Evolutionary conservation across 2,329 filamentous ascomycete species (phyloP).

Genomic region (Trichophyton benhamiae): DNA sequence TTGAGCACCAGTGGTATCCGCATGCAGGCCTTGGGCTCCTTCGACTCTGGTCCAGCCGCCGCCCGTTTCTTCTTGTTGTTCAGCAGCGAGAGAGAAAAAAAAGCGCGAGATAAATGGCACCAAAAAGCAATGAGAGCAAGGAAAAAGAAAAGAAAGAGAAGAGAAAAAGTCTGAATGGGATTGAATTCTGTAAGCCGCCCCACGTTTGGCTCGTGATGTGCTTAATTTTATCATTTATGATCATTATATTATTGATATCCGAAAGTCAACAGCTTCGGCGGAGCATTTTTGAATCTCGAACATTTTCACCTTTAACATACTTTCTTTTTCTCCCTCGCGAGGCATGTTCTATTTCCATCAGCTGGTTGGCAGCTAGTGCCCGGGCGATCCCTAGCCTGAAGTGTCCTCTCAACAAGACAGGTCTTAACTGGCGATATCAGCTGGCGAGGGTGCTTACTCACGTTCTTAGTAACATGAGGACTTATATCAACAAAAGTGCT

Average conservation of each 20-base stretch:
- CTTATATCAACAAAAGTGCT: neutral
- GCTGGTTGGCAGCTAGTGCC: neutral
- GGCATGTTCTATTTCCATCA: neutral
- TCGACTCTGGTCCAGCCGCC: neutral
- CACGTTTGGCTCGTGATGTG: slow-evolving; percentile 2
- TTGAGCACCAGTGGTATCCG: slow-evolving; percentile 3
- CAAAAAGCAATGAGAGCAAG: neutral
- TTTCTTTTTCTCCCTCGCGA: neutral
- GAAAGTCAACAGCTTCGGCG: slow-evolving; percentile 2
- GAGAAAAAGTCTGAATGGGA: neutral
- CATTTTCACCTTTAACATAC: neutral
- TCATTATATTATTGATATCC: neutral
- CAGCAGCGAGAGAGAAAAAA: neutral
- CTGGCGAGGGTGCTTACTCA: neutral
- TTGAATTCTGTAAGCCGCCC: slow-evolving; percentile 1
- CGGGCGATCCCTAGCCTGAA: neutral
- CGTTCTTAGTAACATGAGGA: neutral
- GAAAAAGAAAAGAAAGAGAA: neutral
- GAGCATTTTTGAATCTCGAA: neutral
- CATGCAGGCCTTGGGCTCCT: neutral
- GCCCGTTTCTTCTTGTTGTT: neutral
- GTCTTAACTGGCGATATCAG: too few relatives aligned
- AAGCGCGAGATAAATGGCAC: neutral
- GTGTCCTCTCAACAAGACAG: neutral
- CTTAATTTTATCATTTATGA: neutral